A percentile compares a stretch with the other conserved stretches of the same genome.
phyloP scores from a whole-genome alignment of 495 filamentous ascomycete genomes.

The Penicillium pancosmium region DNA sequence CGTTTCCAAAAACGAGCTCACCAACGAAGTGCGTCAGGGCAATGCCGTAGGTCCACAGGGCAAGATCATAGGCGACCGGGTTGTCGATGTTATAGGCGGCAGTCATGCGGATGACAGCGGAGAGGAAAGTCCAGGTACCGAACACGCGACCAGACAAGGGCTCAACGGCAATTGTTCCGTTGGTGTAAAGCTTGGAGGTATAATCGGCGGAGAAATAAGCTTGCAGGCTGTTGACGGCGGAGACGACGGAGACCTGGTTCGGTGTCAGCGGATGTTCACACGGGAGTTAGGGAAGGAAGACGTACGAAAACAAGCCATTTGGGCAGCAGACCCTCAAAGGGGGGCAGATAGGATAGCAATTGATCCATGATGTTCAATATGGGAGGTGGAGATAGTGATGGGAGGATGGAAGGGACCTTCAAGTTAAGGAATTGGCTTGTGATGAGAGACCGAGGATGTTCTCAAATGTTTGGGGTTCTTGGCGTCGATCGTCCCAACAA shows the following conservation, averaged over 20 bases:
- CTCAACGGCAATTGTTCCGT: slow-evolving; percentile 48
- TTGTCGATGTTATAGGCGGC: slow-evolving; percentile 83
- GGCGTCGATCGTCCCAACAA: slow-evolving; percentile 35
- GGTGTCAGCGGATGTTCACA: not conserved
- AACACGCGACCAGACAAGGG: slow-evolving; percentile 81
- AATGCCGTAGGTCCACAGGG: slow-evolving; percentile 76
- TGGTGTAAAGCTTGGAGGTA: slow-evolving; percentile 75
- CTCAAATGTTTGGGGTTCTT: slow-evolving; percentile 30
- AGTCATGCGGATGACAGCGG: slow-evolving; percentile 75
- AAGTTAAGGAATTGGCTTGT: slow-evolving; percentile 7
- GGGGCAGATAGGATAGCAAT: slow-evolving; percentile 49
- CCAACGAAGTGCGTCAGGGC: slow-evolving; percentile 79
- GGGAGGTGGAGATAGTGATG: not conserved
- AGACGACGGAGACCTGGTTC: slow-evolving; percentile 69
- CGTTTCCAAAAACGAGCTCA: slow-evolving; percentile 76
- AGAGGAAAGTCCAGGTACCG: slow-evolving; percentile 87
- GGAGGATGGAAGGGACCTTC: not conserved
- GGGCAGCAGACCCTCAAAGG: slow-evolving; percentile 61
- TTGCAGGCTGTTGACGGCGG: slow-evolving; percentile 80
- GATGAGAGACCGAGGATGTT: slow-evolving; percentile 25
- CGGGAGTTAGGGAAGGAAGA: not conserved
- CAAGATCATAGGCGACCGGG: slow-evolving; percentile 72
- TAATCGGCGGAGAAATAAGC: slow-evolving; percentile 73
- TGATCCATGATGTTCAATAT: slow-evolving; percentile 31
- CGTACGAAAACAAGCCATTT: slow-evolving; percentile 69